Percentiles rank a stretch among this genome's conserved stretches.
phyloP scores from a whole-genome alignment of 345 rosid species.

The Diplotaxis tenuifolia region DNA sequence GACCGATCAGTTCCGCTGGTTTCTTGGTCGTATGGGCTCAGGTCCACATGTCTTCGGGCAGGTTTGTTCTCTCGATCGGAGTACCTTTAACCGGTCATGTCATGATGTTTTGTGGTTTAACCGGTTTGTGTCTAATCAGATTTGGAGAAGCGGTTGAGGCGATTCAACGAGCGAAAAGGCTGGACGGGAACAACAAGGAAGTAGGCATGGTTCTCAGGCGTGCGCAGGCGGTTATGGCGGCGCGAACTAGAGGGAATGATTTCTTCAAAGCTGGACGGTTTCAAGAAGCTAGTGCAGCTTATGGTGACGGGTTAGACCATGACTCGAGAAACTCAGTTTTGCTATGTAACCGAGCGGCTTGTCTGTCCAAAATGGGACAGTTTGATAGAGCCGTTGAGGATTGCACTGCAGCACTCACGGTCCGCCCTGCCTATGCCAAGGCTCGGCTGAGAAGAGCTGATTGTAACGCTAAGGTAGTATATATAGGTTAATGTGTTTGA shows the following conservation, averaged over 20 bases:
- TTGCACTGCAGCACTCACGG: constrained; percentile 55
- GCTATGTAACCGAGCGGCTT: constrained; percentile 82
- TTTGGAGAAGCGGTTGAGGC: constrained; percentile 64
- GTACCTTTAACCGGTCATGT: no score
- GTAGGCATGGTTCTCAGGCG: constrained; percentile 46
- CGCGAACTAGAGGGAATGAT: constrained; percentile 66
- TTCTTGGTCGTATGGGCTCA: constrained; percentile 67
- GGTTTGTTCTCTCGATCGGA: no score
- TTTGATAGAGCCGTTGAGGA: constrained; percentile 69
- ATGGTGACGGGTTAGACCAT: constrained; percentile 68
- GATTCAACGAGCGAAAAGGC: constrained; percentile 58
- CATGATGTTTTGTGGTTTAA: neutral
- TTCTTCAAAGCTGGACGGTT: constrained; percentile 57
- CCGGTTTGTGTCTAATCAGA: constrained; percentile 29
- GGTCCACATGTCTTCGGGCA: constrained; percentile 76
- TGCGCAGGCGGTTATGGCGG: constrained; percentile 51
- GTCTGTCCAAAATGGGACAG: constrained; percentile 62
- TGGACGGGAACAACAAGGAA: constrained; percentile 67
- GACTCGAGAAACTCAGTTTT: constrained; percentile 77
- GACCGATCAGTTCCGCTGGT: constrained; percentile 68
- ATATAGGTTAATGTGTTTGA: neutral
- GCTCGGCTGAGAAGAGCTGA: constrained; percentile 88
- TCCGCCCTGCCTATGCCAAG: constrained; percentile 67
- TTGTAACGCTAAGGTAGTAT: constrained; percentile 66
- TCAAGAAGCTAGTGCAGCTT: constrained; percentile 57